Evolutionary conservation across 116 monocot species (phyloP), one percentile per base, ranked within the genome.

Genomic region (Papilionanthe hybrid): DNA sequence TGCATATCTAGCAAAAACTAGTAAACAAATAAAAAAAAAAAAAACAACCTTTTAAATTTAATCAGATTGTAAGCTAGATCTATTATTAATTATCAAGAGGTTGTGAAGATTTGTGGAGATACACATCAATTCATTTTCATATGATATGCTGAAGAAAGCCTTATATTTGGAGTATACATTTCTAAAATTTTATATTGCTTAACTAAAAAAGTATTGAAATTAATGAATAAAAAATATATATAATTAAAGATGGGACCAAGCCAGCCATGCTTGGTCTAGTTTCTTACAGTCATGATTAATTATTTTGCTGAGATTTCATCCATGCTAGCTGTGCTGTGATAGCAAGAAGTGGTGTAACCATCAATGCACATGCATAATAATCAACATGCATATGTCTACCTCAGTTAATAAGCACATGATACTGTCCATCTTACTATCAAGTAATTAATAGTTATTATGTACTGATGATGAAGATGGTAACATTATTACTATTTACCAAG

Each of bases 321-420:
- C 23, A 63, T 63, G 63, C 63, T 63, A 25, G 63, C 63, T 63
- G 23, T 63, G 63, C 23, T 23, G 63, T 63, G 63, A 63, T 63
- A 23, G 25, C 6, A 23, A 63, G 23, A 63, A 63, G 63, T 63
- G 9, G 63, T 63, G 22, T 23, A 63, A 63, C 23, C 23, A 63
- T 63, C 23, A 63, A 63, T 63, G 63, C 63, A 63, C 23, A 63
- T 22, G 23, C 63, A 25, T 63, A 63, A 63, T 25, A 63, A 63
- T 63, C 22, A 63, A 63, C 63, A 63, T 63, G 1, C 22, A 63
- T 63, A 63, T 63, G 6, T 3, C 63, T 6, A 25, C 22, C 25
- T 23, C 25, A 63, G 63, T 63, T 63, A 63, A 63, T 63, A 63
- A 63, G 23, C 63, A 63, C 63, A 63, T 63, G 63, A 63, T 10